Conservation (phyloP, 2,329 filamentous ascomycete species). For the Plectosphaerella sp. region DNA sequence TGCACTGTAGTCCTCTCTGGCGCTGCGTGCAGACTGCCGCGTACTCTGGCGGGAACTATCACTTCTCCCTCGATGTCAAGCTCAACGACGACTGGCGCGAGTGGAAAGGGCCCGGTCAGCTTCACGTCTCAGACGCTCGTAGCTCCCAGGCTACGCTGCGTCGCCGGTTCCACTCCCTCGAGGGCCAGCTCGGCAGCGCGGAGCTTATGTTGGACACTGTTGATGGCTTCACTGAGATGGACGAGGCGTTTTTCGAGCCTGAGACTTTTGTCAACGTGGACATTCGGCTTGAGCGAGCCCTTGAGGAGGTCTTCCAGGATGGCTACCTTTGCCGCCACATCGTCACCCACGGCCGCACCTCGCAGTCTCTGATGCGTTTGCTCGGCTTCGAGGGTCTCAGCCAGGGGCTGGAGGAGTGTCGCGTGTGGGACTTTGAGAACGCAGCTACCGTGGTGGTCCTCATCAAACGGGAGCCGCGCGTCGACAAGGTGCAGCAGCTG, state of each 20-base stretch:
- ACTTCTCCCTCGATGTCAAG: neutral
- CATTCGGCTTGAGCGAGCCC: neutral
- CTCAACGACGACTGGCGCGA: neutral
- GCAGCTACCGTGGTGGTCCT: neutral
- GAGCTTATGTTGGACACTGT: neutral
- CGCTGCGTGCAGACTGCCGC: neutral
- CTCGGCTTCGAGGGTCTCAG: neutral
- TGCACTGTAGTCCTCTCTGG: neutral
- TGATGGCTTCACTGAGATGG: neutral
- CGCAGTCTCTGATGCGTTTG: neutral
- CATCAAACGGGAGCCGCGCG: neutral
- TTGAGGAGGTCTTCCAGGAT: neutral
- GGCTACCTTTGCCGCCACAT: neutral
- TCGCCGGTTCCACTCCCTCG: neutral
- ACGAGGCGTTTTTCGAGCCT: neutral
- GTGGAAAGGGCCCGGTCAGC: neutral
- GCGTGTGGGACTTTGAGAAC: conserved; percentile 1
- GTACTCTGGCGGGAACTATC: neutral
- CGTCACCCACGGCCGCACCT: neutral
- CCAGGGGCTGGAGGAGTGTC: neutral
- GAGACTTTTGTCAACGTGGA: neutral
- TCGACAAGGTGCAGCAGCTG: neutral
- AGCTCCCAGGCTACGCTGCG: neutral
- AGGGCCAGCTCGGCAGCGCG: neutral
- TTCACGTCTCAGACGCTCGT: neutral